Evolutionary conservation across 2,329 filamentous ascomycete genomes (phyloP).

Genomic region (Penicillium sp.): DNA sequence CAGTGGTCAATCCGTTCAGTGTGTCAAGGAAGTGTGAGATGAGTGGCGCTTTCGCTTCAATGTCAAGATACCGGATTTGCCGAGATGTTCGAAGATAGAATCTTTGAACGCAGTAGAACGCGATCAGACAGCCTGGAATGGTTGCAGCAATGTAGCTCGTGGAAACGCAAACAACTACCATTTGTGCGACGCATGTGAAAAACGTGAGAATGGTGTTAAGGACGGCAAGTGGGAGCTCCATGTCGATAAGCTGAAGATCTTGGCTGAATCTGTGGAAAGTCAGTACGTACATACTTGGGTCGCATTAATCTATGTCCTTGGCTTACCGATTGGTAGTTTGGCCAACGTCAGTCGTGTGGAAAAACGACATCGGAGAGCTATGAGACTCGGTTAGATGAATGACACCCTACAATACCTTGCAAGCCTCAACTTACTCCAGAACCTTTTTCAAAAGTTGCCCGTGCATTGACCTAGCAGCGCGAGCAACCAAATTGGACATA

Average conservation of each 20-base stretch:
- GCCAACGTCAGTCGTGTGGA: constrained; percentile 1
- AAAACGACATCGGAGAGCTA: constrained; percentile 3
- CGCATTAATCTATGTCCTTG: too few relatives aligned
- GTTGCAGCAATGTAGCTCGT: constrained; percentile 1
- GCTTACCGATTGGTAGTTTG: constrained; percentile 1
- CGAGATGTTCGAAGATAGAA: constrained; percentile 38
- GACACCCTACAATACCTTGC: background rate
- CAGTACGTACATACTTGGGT: too few relatives aligned
- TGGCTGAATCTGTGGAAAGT: constrained; percentile 2
- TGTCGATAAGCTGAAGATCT: constrained; percentile 3
- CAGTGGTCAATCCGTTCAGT: constrained; percentile 43
- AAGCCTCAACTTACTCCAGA: background rate
- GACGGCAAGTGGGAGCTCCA: constrained; percentile 1
- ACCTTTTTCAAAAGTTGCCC: constrained; percentile 1
- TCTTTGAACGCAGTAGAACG: background rate
- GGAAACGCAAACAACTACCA: background rate
- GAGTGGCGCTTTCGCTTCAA: constrained; percentile 2
- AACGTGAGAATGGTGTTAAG: background rate
- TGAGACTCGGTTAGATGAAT: background rate
- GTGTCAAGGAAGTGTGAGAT: constrained; percentile 50
- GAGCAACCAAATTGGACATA: constrained; percentile 2
- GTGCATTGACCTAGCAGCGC: constrained; percentile 1
- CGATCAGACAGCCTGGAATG: background rate
- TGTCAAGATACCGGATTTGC: constrained; percentile 31
- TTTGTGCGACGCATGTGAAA: background rate